Percentiles rank a stretch among this genome's conserved stretches.
These are phyloP conservation scores for Nitzschia putrida DNA, from an alignment of 108 stramenopile genomes.

Conservation along the genomic window DNA sequence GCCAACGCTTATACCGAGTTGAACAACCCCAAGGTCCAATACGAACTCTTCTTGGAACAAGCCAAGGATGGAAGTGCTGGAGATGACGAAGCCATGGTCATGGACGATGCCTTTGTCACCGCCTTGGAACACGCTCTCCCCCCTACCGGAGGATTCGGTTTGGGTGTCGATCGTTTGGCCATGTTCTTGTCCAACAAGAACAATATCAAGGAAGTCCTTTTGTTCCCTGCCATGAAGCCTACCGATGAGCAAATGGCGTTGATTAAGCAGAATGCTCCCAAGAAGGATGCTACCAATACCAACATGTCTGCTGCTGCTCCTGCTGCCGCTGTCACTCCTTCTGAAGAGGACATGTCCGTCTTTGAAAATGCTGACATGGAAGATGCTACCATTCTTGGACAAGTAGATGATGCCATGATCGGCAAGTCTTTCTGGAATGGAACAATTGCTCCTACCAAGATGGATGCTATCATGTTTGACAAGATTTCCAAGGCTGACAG, in stretches of 20 bases:
- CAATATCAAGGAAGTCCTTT: conserved; percentile 99
- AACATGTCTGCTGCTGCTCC: background rate
- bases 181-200: conserved; percentile 99
- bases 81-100: conserved; percentile 99
- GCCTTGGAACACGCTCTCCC: conserved; percentile 98
- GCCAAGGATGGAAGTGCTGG: conserved; percentile 92
- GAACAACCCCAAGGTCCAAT: conserved; percentile 97
- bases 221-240: conserved; percentile 99
- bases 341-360: no score
- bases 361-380: conserved; percentile 4
- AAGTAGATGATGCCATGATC: conserved; percentile 28
- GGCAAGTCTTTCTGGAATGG: conserved; percentile 44
- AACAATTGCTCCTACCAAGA: conserved; percentile 40
- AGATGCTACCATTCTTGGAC: conserved; percentile 19
- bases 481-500: conserved; percentile 32
- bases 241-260: conserved; percentile 80
- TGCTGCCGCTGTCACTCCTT: no score
- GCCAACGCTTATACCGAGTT: conserved; percentile 99
- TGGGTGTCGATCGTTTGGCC: conserved; percentile 97
- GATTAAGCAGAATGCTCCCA: conserved; percentile 64
- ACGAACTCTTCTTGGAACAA: conserved; percentile 93
- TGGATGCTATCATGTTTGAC: conserved; percentile 42
- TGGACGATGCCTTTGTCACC: conserved; percentile 95
- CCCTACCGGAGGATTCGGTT: conserved; percentile 99
- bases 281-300: conserved; percentile 47